Evolutionary conservation across 371 early-diverging fungal genomes (phyloP), one percentile per base, ranked within the genome.

Genomic region (Gilbertella persicaria): DNA sequence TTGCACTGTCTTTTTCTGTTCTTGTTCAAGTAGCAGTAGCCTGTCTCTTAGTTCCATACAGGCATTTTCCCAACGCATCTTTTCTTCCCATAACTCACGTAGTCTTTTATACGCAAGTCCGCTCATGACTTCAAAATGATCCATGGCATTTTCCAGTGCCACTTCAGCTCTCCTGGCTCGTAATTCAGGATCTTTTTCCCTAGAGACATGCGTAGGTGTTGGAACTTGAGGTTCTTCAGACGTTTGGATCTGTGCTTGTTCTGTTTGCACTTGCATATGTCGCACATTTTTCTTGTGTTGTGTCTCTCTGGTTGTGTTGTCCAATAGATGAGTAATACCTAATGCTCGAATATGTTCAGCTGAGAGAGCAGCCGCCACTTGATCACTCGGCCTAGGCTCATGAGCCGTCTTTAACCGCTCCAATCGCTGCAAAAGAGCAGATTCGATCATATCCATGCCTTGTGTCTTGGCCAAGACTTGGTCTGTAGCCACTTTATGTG

Each of bases 101-200:
- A 84, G 58, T 50, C 80, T 84, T 45, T 78, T 74, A 58, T 79
- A 82, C 1, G 84, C 84, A 33, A 80, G 53, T 4, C 78, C 82
- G 36, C 70, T 72, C 17, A 84, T 65, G 42, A 78, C 72, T 48
- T 84, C 84, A 60, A 78, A 80, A 53, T 84, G 75, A 49, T 81
- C 80, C 24, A 74, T 66, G 0, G 84, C 70, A 30, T 83, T 74
- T 28, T 80, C 77, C 55, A 81, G 62, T 10, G 82, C 79, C 10
- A 66, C 75, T 10, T 78, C 66, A 3, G 78, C 62, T 13, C 77
- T 65, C 44, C 37, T 55, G 0, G 54, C 49, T 49, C 60, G 41
- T n/a, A 46, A 1, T 64, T 67, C 26, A 62, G 56, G 0, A 62
- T 68, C 9, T 58, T 50, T 40, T 51, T 54, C 69, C 73, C 53